Evolutionary conservation across 2,329 filamentous ascomycete genomes (phyloP).

Genomic region (Hysterium pulicare): DNA sequence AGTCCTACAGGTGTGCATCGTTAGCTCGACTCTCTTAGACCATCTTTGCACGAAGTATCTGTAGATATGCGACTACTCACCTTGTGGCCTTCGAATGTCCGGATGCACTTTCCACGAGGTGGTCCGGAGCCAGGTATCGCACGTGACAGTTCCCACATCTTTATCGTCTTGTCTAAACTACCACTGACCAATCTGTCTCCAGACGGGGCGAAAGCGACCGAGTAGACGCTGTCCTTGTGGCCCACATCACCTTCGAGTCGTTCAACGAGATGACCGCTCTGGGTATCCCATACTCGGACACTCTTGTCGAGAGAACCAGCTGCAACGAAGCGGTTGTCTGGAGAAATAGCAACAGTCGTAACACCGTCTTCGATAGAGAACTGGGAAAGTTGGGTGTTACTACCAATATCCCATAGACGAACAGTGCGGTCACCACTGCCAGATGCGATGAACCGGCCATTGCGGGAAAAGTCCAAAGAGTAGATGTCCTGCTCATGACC

Average conservation of each 20-base stretch:
- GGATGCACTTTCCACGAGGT: conserved; percentile 89
- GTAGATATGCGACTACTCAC: no score
- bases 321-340: conserved; percentile 89
- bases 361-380: conserved; percentile 95
- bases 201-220: conserved; percentile 90
- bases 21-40: no score
- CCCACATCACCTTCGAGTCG: conserved; percentile 89
- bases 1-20: conserved; percentile 80
- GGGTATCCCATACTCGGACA: conserved; percentile 93
- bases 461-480: conserved; percentile 89
- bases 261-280: conserved; percentile 80
- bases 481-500: conserved; percentile 99
- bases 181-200: conserved; percentile 91
- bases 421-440: conserved; percentile 94
- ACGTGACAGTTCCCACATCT: conserved; percentile 92
- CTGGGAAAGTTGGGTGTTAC: conserved; percentile 75
- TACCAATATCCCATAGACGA: conserved; percentile 92
- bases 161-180: conserved; percentile 96
- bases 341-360: conserved; percentile 95
- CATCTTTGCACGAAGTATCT: no score
- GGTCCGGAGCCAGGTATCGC: conserved; percentile 63
- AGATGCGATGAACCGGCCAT: conserved; percentile 90
- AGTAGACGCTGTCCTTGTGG: conserved; percentile 96
- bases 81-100: conserved; percentile 96
- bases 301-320: conserved; percentile 97